A percentile compares a stretch with the other conserved stretches of the same genome.
These are phyloP conservation scores for Penicillium griseofulvum DNA, from an alignment of 2,329 filamentous ascomycete genomes.

Conservation along the genomic window DNA sequence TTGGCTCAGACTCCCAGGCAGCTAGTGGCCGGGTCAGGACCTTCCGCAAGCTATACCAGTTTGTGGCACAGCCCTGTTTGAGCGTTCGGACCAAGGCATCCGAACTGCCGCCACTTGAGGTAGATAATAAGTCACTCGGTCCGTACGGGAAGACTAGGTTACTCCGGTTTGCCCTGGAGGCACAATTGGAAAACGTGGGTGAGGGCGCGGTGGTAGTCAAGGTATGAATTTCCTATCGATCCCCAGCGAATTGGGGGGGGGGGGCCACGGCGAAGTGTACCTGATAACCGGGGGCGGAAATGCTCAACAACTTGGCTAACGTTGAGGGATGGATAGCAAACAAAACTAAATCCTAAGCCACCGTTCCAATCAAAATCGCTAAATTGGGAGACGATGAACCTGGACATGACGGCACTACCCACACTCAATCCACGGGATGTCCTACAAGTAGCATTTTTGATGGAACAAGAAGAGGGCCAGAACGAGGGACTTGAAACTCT, in stretches of 20 bases:
- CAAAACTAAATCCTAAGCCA: conserved; percentile 50
- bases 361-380: conserved; percentile 55
- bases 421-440: conserved; percentile 62
- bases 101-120: conserved; percentile 51
- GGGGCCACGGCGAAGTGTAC: not conserved
- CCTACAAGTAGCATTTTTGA: conserved; percentile 62
- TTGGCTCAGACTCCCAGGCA: conserved; percentile 44
- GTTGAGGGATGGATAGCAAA: conserved; percentile 36
- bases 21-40: conserved; percentile 68
- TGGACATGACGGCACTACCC: conserved; percentile 38
- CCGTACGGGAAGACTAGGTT: conserved; percentile 45
- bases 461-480: conserved; percentile 54
- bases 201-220: conserved; percentile 80
- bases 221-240: conserved; percentile 38
- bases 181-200: conserved; percentile 91
- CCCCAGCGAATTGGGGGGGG: not conserved
- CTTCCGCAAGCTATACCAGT: conserved; percentile 95
- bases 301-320: conserved; percentile 6
- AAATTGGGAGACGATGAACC: conserved; percentile 52
- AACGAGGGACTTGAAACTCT: conserved; percentile 52
- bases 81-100: conserved; percentile 89
- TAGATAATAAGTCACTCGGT: conserved; percentile 45
- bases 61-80: conserved; percentile 84
- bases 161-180: conserved; percentile 74
- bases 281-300: not conserved